Conservation (phyloP, 768 basidiomycete genomes). For the Terana coerulea region DNA sequence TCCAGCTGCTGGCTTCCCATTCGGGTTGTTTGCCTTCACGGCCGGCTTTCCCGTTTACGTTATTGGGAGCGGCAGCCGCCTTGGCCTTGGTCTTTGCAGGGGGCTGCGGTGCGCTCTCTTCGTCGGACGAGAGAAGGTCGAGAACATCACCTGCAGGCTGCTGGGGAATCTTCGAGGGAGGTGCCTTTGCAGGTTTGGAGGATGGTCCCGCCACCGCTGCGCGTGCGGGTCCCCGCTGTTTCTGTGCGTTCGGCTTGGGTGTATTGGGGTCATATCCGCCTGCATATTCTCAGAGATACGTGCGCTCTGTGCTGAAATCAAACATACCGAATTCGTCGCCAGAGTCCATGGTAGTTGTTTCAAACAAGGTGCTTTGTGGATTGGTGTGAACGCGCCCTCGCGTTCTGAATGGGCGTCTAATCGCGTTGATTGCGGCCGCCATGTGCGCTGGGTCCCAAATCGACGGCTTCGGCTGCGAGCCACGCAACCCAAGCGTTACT, state of each 20-base stretch:
- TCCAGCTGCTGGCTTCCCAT: conserved; percentile 32
- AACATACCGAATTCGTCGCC: conserved; percentile 24
- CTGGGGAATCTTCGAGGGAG: conserved; percentile 1
- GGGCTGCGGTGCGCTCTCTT: conserved; percentile 5
- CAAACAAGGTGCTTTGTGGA: background rate
- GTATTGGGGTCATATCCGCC: conserved; percentile 29
- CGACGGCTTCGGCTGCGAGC: no score
- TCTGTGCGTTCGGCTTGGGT: conserved; percentile 19
- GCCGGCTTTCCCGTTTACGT: conserved; percentile 24
- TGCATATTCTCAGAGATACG: conserved; percentile 2
- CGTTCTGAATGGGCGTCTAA: conserved; percentile 1
- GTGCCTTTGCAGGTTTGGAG: conserved; percentile 18
- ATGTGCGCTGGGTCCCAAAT: no score
- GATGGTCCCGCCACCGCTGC: conserved; percentile 22
- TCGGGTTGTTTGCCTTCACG: conserved; percentile 1
- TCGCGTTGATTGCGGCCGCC: no score
- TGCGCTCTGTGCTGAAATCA: conserved; percentile 14
- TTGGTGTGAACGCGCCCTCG: conserved; percentile 1
- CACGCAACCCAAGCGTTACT: no score
- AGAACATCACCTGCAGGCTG: background rate
- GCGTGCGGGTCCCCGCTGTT: conserved; percentile 19
- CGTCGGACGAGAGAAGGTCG: conserved; percentile 9
- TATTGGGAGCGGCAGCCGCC: conserved; percentile 3
- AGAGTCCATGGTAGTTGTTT: conserved; percentile 19
- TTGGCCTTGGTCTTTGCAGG: conserved; percentile 24